These are phyloP conservation scores for Globisporangium uncinulatum DNA, from an alignment of 352 stramenopile species.

Conservation along the genomic window DNA sequence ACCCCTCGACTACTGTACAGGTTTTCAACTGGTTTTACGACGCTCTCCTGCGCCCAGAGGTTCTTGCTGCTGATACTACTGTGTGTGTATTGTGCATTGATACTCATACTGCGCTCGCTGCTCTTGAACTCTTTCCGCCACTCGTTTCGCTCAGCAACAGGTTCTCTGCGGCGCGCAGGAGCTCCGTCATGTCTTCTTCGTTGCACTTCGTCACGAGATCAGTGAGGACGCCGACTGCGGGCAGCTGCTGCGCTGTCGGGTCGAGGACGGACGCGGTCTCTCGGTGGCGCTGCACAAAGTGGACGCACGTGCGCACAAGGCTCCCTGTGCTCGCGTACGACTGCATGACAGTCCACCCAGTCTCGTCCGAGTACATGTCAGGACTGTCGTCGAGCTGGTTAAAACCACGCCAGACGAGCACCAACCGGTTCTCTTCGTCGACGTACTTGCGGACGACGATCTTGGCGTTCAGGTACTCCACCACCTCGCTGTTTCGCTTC, in stretches of 20 bases:
- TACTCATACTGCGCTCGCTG: background rate
- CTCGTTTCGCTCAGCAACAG: constrained; percentile 6
- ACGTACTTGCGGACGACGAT: constrained; percentile 12
- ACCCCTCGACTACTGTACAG: too few relatives aligned
- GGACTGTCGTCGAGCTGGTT: background rate
- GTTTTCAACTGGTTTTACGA: too few relatives aligned
- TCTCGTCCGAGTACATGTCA: constrained; percentile 7
- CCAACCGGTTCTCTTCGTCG: constrained; percentile 8
- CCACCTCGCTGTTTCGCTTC: background rate
- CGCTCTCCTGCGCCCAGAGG: background rate
- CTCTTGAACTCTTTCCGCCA: background rate
- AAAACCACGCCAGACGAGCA: constrained; percentile 4
- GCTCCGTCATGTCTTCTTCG: constrained; percentile 1
- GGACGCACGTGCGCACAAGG: constrained; percentile 4
- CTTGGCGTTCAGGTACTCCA: constrained; percentile 7
- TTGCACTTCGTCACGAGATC: background rate
- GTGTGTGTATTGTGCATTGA: too few relatives aligned
- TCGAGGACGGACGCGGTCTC: background rate
- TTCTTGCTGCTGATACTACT: too few relatives aligned
- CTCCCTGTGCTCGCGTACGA: background rate
- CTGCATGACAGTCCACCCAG: constrained; percentile 4
- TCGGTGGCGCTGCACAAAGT: constrained; percentile 3
- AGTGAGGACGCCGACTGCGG: background rate
- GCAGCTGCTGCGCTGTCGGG: background rate
- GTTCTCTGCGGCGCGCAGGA: constrained; percentile 5